Conservation (phyloP, 1,284 basidiomycete genomes). For the Volvariella surrecta region DNA sequence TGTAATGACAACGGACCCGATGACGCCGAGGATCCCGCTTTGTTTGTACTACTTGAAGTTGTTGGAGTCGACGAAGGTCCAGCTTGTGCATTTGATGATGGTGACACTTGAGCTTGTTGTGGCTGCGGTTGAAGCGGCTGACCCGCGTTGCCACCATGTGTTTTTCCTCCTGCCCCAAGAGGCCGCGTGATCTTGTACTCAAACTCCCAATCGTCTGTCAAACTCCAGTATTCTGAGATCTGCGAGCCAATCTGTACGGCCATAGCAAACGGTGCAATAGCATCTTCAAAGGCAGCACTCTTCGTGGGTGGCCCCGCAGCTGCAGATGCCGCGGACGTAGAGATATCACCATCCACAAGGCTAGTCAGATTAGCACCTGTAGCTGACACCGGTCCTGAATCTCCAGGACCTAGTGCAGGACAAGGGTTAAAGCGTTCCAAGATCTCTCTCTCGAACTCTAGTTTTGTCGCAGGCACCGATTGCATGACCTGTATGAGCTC, state of each 20-base stretch:
- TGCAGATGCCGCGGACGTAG: conserved; percentile 1
- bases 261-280: conserved; percentile 52
- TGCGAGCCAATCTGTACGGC: conserved; percentile 60
- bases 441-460: conserved; percentile 32
- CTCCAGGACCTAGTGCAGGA: conserved; percentile 12
- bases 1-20: conserved; percentile 2
- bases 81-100: too few relatives aligned
- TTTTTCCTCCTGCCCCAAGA: neutral
- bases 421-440: conserved; percentile 45
- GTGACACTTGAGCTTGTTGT: too few relatives aligned
- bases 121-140: conserved; percentile 12
- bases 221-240: conserved; percentile 52
- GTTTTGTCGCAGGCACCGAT: conserved; percentile 31
- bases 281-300: conserved; percentile 26
- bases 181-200: conserved; percentile 31
- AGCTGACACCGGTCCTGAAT: too few relatives aligned
- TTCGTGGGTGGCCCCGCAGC: too few relatives aligned
- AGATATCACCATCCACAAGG: neutral
- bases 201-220: conserved; percentile 65
- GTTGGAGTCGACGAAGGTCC: too few relatives aligned
- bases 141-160: too few relatives aligned
- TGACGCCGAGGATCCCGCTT: too few relatives aligned
- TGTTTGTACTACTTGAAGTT: too few relatives aligned
- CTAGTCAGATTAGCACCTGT: too few relatives aligned
- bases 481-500: conserved; percentile 41